Base-by-base conservation (phyloP, 164 flowering plant species). In the Sedum album region DNA sequence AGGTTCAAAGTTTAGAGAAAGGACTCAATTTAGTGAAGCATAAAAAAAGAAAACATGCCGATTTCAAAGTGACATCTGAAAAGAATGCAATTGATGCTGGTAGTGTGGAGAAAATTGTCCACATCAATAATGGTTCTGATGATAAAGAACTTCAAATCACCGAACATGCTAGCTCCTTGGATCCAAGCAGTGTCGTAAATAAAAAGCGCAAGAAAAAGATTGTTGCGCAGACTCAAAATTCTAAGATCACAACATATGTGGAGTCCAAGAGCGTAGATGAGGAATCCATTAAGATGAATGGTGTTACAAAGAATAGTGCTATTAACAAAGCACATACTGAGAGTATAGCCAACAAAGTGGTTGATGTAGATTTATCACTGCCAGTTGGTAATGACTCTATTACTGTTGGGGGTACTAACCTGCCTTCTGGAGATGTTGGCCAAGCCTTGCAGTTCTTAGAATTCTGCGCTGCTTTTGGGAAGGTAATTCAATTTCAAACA, bases 371-470 rank as follows among this genome's bases (percentile, higher is more conserved):
- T n/a, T 64, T 79, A 55, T 76, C 69, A 61, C 71, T 88, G 78
- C 97, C 97, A 15, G 70, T 67, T 69, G 85, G 92, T 30, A 70
- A 67, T 41, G 77, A 73, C 57, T 60, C 87, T 68, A 76, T 73
- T 11, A 74, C 55, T 67, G 79, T 88, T 28, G 85, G 73, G 63
- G 93, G 87, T 20, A 69, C 85, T 68, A 88, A 90, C 9, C 31
- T 90, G 18, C 76, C 80, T 35, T 72, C 83, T 33, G 81, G 83
- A 68, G 87, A 84, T 78, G 82, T 82, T 78, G 99, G 97, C 31
- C 75, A 80, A 46, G 94, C 90, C 20, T 69, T 95, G 75, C 99
- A 95, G 42, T 87, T 95, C 64, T 67, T 95, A 31, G 99, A 95
- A 73, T 95, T 95, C 71, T 91, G 96, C 78, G 69, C 84, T 39